Percentiles rank a stretch among this genome's conserved stretches.
Conservation (phyloP, 768 basidiomycete genomes). For the Lactarius hatsudake region DNA sequence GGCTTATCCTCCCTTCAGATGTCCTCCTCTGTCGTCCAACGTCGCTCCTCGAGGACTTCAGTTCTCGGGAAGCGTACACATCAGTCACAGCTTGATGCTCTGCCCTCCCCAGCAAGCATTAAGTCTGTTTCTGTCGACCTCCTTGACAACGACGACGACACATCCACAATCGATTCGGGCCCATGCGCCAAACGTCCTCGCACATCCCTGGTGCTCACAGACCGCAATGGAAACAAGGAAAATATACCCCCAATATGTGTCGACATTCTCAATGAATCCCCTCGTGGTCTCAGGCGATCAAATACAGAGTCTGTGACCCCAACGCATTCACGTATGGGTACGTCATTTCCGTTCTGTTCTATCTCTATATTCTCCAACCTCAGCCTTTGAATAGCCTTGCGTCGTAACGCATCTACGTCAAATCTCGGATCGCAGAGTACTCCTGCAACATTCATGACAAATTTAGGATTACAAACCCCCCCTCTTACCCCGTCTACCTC, state of each 20-base stretch:
- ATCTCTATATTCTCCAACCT: slow-evolving; percentile 20
- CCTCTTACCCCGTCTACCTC: slow-evolving; percentile 54
- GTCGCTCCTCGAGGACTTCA: slow-evolving; percentile 29
- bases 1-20: slow-evolving; percentile 16
- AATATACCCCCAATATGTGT: slow-evolving; percentile 64
- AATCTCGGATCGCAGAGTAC: slow-evolving; percentile 39
- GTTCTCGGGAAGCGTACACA: slow-evolving; percentile 38
- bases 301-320: slow-evolving; percentile 40
- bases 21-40: slow-evolving; percentile 22
- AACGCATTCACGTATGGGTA: slow-evolving; percentile 46
- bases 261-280: slow-evolving; percentile 37
- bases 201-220: slow-evolving; percentile 42
- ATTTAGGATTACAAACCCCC: slow-evolving; percentile 53
- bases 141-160: slow-evolving; percentile 22
- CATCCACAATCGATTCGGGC: slow-evolving; percentile 54
- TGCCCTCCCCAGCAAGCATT: slow-evolving; percentile 37
- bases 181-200: slow-evolving; percentile 66
- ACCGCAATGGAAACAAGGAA: slow-evolving; percentile 70
- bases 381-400: slow-evolving; percentile 37
- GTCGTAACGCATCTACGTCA: slow-evolving; percentile 50
- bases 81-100: slow-evolving; percentile 31
- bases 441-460: slow-evolving; percentile 43
- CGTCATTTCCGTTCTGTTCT: slow-evolving; percentile 26
- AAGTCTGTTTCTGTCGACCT: slow-evolving; percentile 14
- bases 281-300: slow-evolving; percentile 42